A percentile compares a stretch with the other conserved stretches of the same genome.
Conservation (phyloP, 768 basidiomycete species). For the Cubamyces lactineus region DNA sequence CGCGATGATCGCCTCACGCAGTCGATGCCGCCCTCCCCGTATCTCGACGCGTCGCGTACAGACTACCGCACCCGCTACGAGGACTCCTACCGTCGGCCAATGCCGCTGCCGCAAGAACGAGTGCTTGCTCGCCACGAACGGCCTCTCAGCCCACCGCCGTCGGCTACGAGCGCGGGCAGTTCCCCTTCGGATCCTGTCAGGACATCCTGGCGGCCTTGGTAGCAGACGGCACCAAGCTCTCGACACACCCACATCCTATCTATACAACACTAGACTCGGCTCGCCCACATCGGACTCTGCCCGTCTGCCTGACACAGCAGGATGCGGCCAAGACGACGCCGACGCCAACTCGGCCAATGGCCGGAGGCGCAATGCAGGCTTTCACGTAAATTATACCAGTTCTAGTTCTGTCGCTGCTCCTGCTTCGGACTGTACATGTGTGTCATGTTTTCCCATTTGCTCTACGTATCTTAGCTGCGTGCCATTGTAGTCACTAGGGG, state of each 20-base stretch:
- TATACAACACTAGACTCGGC: not conserved
- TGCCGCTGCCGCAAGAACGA: constrained; percentile 8
- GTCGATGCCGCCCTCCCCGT: constrained; percentile 19
- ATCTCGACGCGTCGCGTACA: constrained; percentile 3
- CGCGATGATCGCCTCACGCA: constrained; percentile 19
- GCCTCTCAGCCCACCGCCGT: constrained; percentile 21
- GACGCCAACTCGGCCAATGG: too few relatives aligned
- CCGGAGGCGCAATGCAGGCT: not conserved
- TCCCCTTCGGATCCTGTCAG: constrained; percentile 17
- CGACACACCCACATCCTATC: not conserved
- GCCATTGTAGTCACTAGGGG: constrained; percentile 13
- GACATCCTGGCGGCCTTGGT: constrained; percentile 22
- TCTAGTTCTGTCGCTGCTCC: constrained; percentile 2
- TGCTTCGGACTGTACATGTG: not conserved
- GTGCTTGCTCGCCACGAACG: constrained; percentile 10
- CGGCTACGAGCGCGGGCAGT: constrained; percentile 15
- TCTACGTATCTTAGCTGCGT: constrained; percentile 14
- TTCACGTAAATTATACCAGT: constrained; percentile 22
- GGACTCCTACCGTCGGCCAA: not conserved
- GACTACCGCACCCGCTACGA: constrained; percentile 2
- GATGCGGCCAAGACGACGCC: not conserved
- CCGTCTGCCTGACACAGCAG: not conserved
- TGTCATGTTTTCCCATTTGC: constrained; percentile 1
- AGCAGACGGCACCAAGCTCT: not conserved
- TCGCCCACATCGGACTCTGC: not conserved